Conservation (phyloP, 2,329 filamentous ascomycete genomes). For the Mycosphaerella sp. region DNA sequence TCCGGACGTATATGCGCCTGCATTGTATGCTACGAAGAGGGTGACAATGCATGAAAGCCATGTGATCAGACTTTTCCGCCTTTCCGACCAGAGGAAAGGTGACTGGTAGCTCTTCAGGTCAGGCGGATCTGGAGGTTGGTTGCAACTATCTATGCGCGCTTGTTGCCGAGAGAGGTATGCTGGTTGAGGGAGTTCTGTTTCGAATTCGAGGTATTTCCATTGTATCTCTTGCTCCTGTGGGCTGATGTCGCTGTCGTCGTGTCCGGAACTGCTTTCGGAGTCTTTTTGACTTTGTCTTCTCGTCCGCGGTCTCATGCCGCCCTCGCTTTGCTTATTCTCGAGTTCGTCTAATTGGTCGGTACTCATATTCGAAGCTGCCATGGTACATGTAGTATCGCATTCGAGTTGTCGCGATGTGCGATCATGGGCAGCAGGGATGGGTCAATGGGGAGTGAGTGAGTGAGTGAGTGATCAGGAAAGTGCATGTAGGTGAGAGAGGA, state of each 20-base stretch:
- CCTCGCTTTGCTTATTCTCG: background rate
- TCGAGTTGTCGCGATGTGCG: background rate
- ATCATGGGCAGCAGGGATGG: background rate
- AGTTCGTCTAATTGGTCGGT: constrained; percentile 2
- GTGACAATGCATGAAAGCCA: constrained; percentile 71
- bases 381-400: background rate
- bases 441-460: background rate
- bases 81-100: constrained; percentile 66
- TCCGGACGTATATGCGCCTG: constrained; percentile 72
- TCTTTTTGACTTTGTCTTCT: constrained; percentile 11
- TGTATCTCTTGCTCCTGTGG: constrained; percentile 37
- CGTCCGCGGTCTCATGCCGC: background rate
- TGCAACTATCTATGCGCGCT: constrained; percentile 20
- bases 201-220: constrained; percentile 57
- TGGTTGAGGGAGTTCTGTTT: constrained; percentile 51
- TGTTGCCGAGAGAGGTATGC: constrained; percentile 30
- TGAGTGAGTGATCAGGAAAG: background rate
- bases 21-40: constrained; percentile 65
- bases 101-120: constrained; percentile 61
- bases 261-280: constrained; percentile 17
- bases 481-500: no score
- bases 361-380: constrained; percentile 7
- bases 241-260: background rate
- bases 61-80: constrained; percentile 64
- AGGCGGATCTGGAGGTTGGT: constrained; percentile 51